Evolutionary conservation across 2,329 filamentous ascomycete species (phyloP).

Genomic region (Clonostachys rosea): DNA sequence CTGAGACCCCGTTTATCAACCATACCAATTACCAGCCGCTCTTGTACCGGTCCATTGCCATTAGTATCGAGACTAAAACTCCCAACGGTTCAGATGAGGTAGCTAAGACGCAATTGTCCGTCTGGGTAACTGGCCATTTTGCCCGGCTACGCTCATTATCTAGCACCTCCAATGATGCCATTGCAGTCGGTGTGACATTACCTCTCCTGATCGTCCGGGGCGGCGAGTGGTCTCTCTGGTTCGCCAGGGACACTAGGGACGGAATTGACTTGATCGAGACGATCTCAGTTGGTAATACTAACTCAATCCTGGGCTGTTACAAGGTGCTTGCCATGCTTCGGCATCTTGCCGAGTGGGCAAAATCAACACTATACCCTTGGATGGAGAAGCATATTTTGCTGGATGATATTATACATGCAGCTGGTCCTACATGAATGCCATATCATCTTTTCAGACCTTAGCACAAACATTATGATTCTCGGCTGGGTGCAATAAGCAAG

Average conservation of each 20-base stretch:
- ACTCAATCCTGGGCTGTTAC: not conserved
- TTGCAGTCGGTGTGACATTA: not conserved
- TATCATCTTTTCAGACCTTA: no score
- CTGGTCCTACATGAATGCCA: no score
- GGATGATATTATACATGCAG: no score
- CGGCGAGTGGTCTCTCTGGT: not conserved
- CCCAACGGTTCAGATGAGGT: not conserved
- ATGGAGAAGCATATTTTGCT: no score
- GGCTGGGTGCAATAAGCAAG: no score
- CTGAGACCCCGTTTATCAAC: not conserved
- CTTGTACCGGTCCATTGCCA: not conserved
- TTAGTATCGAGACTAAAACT: not conserved
- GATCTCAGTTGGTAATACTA: not conserved
- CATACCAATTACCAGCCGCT: not conserved
- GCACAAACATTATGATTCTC: no score
- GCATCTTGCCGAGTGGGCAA: not conserved
- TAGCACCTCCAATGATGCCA: not conserved
- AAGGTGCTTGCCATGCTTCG: not conserved
- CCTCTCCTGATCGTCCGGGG: not conserved
- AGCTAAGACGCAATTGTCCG: not conserved
- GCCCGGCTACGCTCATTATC: not conserved
- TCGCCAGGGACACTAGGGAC: not conserved
- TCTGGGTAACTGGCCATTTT: not conserved
- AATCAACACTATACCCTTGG: no score
- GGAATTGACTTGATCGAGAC: not conserved